phyloP scores from a whole-genome alignment of 2,329 filamentous ascomycete species.

The Aphanoascus verrucosus region DNA sequence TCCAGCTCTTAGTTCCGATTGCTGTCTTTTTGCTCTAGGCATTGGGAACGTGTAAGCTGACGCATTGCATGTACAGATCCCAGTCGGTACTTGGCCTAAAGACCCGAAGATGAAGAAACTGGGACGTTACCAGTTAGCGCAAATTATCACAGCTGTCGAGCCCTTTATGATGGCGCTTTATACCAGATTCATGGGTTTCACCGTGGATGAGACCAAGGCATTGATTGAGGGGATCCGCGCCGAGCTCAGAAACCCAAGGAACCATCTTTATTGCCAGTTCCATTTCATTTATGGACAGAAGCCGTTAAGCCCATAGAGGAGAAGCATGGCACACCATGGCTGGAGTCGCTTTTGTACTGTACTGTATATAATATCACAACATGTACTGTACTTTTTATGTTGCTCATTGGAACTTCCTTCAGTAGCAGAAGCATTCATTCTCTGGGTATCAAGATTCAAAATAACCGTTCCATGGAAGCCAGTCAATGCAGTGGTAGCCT shows the following conservation, averaged over 20 bases:
- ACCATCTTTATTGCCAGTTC: constrained; percentile 23
- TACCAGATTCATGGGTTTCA: constrained; percentile 11
- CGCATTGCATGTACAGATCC: constrained; percentile 12
- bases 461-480: too few species aligned
- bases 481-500: too few species aligned
- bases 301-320: neutral
- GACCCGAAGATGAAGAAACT: constrained; percentile 14
- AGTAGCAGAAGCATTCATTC: too few species aligned
- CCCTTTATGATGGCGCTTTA: constrained; percentile 18
- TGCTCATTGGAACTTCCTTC: too few species aligned
- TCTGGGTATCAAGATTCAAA: too few species aligned
- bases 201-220: constrained; percentile 20
- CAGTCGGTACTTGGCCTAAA: constrained; percentile 17
- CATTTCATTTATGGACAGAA: constrained; percentile 13
- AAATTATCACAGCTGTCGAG: constrained; percentile 15
- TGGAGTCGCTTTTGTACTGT: neutral
- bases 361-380: too few species aligned
- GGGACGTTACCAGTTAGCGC: constrained; percentile 14
- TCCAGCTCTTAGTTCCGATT: neutral
- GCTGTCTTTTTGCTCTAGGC: constrained; percentile 8
- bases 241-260: constrained; percentile 24
- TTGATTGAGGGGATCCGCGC: constrained; percentile 26
- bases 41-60: constrained; percentile 34
- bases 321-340: neutral
- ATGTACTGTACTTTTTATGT: too few species aligned